These are phyloP conservation scores for Backusella luteola DNA, from an alignment of 192 early-diverging fungal genomes.

Conservation along the genomic window DNA sequence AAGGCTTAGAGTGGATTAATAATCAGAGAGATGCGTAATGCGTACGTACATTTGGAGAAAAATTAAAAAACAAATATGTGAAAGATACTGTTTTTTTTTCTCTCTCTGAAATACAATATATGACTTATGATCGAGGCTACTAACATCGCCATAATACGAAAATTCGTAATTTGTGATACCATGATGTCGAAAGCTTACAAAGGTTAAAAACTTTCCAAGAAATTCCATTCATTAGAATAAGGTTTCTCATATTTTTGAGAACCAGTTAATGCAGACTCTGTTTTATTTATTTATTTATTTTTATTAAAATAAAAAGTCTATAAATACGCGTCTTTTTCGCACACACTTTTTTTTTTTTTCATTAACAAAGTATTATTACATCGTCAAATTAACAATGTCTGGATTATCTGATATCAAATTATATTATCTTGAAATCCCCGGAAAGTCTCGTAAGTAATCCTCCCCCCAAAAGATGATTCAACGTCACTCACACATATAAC, in stretches of 20 bases:
- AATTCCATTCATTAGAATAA: neutral
- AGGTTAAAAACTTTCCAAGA: neutral
- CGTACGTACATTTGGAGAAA: too few species aligned
- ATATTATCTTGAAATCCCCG: neutral
- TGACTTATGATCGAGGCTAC: neutral
- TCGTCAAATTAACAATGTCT: neutral
- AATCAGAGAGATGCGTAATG: neutral
- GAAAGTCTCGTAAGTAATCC: neutral
- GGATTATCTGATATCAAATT: neutral
- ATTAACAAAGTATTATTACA: neutral
- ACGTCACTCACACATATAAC: neutral
- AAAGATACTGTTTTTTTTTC: too few species aligned
- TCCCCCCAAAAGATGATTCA: neutral
- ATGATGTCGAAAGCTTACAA: neutral
- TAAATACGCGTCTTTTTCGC: neutral
- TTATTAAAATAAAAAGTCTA: neutral
- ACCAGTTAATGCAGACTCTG: neutral
- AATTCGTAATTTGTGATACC: neutral
- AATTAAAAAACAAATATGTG: too few species aligned
- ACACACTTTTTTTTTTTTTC: neutral
- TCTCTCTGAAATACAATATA: too few species aligned
- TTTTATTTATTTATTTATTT: neutral
- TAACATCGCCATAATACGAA: neutral
- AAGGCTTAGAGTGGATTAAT: neutral
- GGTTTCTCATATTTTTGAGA: neutral